These are phyloP conservation scores for Boletus pseudopeckii DNA, from an alignment of 768 basidiomycete genomes.

Conservation along the genomic window DNA sequence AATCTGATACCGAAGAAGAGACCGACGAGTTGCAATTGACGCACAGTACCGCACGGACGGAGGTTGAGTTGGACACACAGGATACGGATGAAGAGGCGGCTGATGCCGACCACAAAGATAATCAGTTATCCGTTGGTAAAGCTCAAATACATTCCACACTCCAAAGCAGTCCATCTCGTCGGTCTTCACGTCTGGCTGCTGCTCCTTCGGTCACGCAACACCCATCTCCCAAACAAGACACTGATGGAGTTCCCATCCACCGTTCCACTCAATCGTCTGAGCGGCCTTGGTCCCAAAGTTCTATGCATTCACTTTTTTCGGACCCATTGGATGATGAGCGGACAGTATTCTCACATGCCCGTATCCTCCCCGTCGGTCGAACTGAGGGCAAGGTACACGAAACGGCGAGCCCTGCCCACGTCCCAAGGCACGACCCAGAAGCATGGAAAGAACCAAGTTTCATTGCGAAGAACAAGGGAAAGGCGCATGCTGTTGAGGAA, in stretches of 20 bases:
- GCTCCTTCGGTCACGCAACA: neutral
- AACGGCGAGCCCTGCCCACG: neutral
- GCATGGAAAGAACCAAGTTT: conserved; percentile 35
- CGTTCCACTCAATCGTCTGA: neutral
- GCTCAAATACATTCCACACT: neutral
- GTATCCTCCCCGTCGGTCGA: neutral
- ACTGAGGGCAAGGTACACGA: neutral
- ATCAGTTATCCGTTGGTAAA: conserved; percentile 5
- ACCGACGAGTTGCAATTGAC: conserved; percentile 7
- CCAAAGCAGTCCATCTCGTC: neutral
- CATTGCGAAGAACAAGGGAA: conserved; percentile 20
- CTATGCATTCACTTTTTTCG: conserved; percentile 30
- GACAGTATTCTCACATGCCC: neutral
- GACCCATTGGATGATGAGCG: conserved; percentile 1
- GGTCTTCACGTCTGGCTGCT: neutral
- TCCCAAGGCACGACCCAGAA: conserved; percentile 23
- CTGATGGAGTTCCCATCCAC: neutral
- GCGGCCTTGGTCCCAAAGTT: neutral
- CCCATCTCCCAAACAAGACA: neutral
- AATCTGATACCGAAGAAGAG: conserved; percentile 10
- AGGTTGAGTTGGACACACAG: neutral
- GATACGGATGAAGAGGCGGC: neutral
- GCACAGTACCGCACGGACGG: neutral
- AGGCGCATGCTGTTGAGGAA: conserved; percentile 9
- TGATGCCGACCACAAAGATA: neutral